phyloP scores from a whole-genome alignment of 2,329 filamentous ascomycete genomes.

The Tolypocladium pustulatum region DNA sequence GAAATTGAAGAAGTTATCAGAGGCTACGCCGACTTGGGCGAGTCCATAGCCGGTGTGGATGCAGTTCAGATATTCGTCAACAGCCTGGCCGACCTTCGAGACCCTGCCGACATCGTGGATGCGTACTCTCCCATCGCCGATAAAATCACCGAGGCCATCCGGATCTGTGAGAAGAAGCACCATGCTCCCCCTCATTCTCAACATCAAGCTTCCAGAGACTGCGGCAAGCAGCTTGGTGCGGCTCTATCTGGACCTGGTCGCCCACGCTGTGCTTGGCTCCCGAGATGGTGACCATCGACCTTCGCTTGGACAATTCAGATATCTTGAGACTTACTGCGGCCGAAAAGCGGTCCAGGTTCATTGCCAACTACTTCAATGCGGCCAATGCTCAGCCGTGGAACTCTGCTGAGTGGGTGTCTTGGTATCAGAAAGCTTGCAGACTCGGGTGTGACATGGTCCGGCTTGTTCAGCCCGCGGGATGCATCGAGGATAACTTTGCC shows the following conservation, averaged over 20 bases:
- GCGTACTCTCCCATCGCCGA: constrained; percentile 24
- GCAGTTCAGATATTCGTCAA: constrained; percentile 51
- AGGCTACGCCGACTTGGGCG: constrained; percentile 47
- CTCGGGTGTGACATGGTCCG: constrained; percentile 53
- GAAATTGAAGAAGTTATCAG: constrained; percentile 42
- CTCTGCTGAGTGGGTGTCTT: constrained; percentile 40
- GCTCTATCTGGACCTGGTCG: constrained; percentile 44
- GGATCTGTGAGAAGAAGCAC: constrained; percentile 52
- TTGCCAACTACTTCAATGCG: constrained; percentile 41
- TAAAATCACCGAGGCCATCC: constrained; percentile 46
- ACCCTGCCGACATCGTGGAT: constrained; percentile 6
- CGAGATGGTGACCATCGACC: constrained; percentile 52
- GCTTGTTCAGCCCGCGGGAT: constrained; percentile 45
- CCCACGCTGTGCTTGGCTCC: constrained; percentile 53
- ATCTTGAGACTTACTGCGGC: constrained; percentile 38
- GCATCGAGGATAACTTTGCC: constrained; percentile 52
- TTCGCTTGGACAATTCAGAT: constrained; percentile 41
- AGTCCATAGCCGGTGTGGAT: constrained; percentile 55
- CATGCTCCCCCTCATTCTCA: constrained; percentile 47
- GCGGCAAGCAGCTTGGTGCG: constrained; percentile 10
- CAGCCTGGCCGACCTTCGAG: constrained; percentile 22
- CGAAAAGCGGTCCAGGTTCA: constrained; percentile 48
- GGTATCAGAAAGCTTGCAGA: constrained; percentile 46
- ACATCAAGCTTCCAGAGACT: constrained; percentile 28
- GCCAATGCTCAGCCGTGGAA: constrained; percentile 41